Evolutionary conservation across 75 land plant genomes (phyloP), one percentile per base, ranked within the genome.

Genomic region (Isoetes taiwanensis): DNA sequence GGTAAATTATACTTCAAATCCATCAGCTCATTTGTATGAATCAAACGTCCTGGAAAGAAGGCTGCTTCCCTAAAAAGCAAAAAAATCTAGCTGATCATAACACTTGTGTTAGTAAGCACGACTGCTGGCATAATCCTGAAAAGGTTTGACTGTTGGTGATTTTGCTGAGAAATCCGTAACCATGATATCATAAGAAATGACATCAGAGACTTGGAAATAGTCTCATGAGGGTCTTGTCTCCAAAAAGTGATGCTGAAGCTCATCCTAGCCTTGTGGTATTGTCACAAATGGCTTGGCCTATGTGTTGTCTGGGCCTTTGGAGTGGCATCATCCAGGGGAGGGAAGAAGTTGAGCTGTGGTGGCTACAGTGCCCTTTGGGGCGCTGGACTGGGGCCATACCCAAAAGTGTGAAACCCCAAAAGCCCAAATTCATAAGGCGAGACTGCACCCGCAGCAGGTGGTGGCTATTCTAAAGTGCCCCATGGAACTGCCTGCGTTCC

Each of bases 31-130:
- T 89, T 89, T 3, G 96, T 82, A 43, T 89, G 96, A 40, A 85
- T 67, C 63, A 89, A 43, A 23, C 70, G 73, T 1, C 96, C 96
- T 0, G 91, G 96, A 64, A 89, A 86, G 48, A 90, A 90, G 0
- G 96, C 96, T 0, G 83, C 91, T 46, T 74, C 80, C 0, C 96
- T 91, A 73, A 90, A 90, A 0, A 91, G 96, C 29, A 82, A 90
- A 90, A 81, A 66, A 34, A 54, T n/a, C n/a, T n/a, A n/a, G n/a
- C n/a, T n/a, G n/a, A n/a, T n/a, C n/a, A n/a, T n/a, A n/a, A n/a
- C n/a, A n/a, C n/a, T n/a, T n/a, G 34, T 5, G 2, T 12, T 9
- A 40, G 14, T 37, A 14, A 37, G 9, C 9, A 62, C 61, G 23
- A 56, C 30, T 4, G 11, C 11, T 14, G 29, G 14, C 12, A 57